Evolutionary conservation across 148 eudicot genomes (phyloP).

Genomic region (Spergularia bocconei): DNA sequence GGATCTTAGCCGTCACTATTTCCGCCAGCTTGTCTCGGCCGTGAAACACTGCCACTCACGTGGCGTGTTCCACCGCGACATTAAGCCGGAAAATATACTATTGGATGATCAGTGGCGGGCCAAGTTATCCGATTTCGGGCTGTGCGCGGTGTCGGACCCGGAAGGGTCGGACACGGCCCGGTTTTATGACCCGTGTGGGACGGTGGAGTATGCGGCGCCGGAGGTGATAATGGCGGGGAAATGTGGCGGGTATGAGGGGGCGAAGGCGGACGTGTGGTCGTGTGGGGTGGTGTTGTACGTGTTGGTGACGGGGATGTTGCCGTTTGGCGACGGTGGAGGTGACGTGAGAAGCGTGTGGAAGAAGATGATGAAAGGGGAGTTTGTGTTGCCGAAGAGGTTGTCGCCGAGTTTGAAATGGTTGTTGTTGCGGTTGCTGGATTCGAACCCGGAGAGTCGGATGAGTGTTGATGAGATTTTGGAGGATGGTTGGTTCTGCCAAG

Average conservation of each 20-base stretch:
- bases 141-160: slow-evolving; percentile 35
- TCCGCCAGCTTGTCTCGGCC: slow-evolving; percentile 72
- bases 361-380: slow-evolving; percentile 63
- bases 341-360: slow-evolving; percentile 53
- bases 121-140: slow-evolving; percentile 70
- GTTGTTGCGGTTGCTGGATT: slow-evolving; percentile 57
- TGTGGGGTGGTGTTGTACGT: slow-evolving; percentile 80
- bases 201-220: slow-evolving; percentile 81
- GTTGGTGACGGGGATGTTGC: slow-evolving; percentile 60
- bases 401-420: slow-evolving; percentile 53
- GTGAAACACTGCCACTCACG: slow-evolving; percentile 62
- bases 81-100: slow-evolving; percentile 77
- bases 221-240: slow-evolving; percentile 54
- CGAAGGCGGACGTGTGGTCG: slow-evolving; percentile 73
- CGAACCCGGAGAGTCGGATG: slow-evolving; percentile 64
- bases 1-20: slow-evolving; percentile 57
- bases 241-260: slow-evolving; percentile 72
- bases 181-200: slow-evolving; percentile 68
- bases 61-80: slow-evolving; percentile 72
- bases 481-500: slow-evolving; percentile 69
- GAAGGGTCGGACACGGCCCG: slow-evolving; percentile 32
- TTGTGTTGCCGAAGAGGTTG: slow-evolving; percentile 54
- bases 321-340: slow-evolving; percentile 41
- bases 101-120: slow-evolving; percentile 62
- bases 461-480: slow-evolving; percentile 49